Evolutionary conservation across 1,139 yeast species (phyloP).

Genomic region (Geotrichum bryndzae): DNA sequence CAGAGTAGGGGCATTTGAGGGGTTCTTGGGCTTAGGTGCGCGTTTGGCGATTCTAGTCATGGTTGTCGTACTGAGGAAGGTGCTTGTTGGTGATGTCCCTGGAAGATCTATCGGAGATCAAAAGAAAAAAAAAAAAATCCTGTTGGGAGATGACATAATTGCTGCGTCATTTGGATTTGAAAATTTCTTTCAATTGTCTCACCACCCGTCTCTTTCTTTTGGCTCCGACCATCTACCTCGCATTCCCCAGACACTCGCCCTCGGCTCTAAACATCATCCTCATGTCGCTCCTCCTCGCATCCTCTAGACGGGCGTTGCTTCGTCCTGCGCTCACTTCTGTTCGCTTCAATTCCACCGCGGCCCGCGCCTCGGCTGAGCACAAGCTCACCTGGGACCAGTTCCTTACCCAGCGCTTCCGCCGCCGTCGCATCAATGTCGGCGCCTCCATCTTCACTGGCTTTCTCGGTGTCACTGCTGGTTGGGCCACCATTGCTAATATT

Average conservation of each 20-base stretch:
- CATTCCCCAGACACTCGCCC: not conserved
- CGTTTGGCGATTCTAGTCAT: conserved; percentile 18
- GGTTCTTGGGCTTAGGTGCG: conserved; percentile 16
- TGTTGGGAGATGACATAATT: not conserved
- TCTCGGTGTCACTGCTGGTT: conserved; percentile 62
- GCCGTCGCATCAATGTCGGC: conserved; percentile 61
- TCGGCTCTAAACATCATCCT: not conserved
- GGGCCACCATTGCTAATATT: conserved; percentile 70
- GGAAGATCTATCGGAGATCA: not conserved
- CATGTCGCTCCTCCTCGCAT: conserved; percentile 5
- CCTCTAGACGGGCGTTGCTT: not conserved
- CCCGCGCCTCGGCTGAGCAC: conserved; percentile 12
- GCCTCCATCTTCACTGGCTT: conserved; percentile 66
- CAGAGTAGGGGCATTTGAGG: not conserved
- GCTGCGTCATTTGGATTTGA: not conserved
- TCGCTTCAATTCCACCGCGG: conserved; percentile 1
- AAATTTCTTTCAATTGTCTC: not conserved
- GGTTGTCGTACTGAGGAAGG: not conserved
- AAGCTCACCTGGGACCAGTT: conserved; percentile 69
- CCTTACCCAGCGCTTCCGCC: conserved; percentile 66
- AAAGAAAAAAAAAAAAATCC: conserved; percentile 12
- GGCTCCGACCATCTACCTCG: not conserved
- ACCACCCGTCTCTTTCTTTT: not conserved
- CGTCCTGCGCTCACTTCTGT: not conserved
- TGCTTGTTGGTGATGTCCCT: no score